Base-by-base conservation (phyloP, 2,329 filamentous ascomycete genomes). In the Epichloe gansuensis region DNA sequence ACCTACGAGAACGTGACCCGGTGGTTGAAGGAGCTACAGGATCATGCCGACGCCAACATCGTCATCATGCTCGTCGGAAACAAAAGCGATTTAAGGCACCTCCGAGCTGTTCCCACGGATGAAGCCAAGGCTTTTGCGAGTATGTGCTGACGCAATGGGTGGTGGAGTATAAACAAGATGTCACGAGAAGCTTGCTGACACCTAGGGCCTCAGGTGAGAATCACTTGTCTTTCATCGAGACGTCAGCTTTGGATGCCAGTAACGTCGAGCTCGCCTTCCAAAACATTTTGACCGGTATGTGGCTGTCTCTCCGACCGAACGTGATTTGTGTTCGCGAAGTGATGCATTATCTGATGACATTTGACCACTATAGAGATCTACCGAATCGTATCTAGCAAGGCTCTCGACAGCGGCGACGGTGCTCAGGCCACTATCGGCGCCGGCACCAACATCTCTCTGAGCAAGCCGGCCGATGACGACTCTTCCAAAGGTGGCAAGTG, bases 21-120 rank as follows among this genome's bases (percentile, higher is more conserved):
- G 74, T 98, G 93, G 93, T 76, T 98, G 76, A 98, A 97, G 77
- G 93, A 98, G 78, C 80, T 98, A 67, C 84, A 93, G 64, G 93
- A 96, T 68, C 91, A 98, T 72, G 93, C 93, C 63, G 93, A 98
- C 70, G 91, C 90, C 65, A 97, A 97, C 76, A 96, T 97, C 65
- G 91, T 98, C 65, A 98, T 98, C 70, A 98, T 98, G 93, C 78
- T 98, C 65, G 93, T 97, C 53, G 93, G 93, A 72, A 98, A 98
- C 83, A 98, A 98, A 86, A 97, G 91, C 72, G 93, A 98, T 95
- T 86, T 97, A 85, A 88, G 91, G 73, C 93, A 98, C 75, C 79
- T 98, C 67, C 83, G 93, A 69, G 93, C 93, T 60, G 93, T 98
- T 61, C 90, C 93, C 50, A 98, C 93, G 56, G 93, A 98, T 68